Evolutionary conservation across 768 basidiomycete species (phyloP), one percentile per base, ranked within the genome.

Genomic region (Boletus subcaerulescens): DNA sequence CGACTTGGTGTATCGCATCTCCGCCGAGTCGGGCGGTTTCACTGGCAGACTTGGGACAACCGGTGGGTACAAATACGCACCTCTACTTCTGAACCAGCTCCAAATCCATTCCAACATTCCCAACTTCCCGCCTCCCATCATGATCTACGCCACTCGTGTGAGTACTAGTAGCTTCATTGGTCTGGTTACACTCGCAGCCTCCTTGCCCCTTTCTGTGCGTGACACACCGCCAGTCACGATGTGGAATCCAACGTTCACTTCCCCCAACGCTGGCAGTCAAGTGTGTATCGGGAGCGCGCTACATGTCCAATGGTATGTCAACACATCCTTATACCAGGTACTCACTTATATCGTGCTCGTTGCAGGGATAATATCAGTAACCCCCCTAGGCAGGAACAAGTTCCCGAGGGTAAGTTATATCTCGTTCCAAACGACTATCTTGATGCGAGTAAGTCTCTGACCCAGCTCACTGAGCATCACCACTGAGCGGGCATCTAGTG

Each of bases 341-440:
- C 29, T 29, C 22, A 42, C 33, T 32, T 45, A 40, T 47, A 15
- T 48, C 20, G 14, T 18, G 22, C 49, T 26, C 46, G 49, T 20
- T 3, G 14, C 50, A 76, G 76, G 76, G 61, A 76, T 55, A 60
- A 47, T 32, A 58, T 59, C 4, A n/a, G n/a, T 45, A 55, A 42
- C 26, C 26, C 26, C 26, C n/a, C n/a, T n/a, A n/a, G n/a, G n/a
- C n/a, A n/a, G n/a, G 26, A 6, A 6, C 26, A 26, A n/a, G n/a
- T 24, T 24, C 4, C 22, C 22, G 3, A 3, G 26, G 26, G 8
- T 8, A 26, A 5, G 5, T 26, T 26, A 26, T 26, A 26, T 9
- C 4, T 26, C 26, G 8, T 26, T 26, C 26, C 9, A 26, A 1
- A 26, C 8, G 26, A 0, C 1, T 0, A 0, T 9, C 26, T 8